These are phyloP conservation scores for Ettlia oleoabundans DNA, from an alignment of 139 green algal species.

Conservation along the genomic window DNA sequence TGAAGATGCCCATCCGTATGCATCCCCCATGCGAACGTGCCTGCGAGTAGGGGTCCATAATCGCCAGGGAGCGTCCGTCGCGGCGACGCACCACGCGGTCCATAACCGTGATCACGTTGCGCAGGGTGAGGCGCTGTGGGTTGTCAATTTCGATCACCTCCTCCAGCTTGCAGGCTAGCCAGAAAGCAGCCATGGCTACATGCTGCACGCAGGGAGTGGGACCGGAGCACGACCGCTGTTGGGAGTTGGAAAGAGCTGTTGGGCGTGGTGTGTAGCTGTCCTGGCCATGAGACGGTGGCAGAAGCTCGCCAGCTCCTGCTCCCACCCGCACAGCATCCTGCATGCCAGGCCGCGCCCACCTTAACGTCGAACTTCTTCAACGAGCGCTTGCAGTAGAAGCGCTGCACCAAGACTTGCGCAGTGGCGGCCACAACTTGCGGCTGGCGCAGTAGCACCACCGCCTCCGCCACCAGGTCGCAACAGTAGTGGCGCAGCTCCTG, in stretches of 20 bases:
- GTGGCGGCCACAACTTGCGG: slow-evolving; percentile 88
- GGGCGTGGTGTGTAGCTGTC: too few species aligned
- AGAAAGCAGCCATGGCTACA: slow-evolving; percentile 76
- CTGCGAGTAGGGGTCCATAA: slow-evolving; percentile 72
- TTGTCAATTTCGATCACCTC: slow-evolving; percentile 66
- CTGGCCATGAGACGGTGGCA: too few species aligned
- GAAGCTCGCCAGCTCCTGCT: too few species aligned
- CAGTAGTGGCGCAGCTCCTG: slow-evolving; percentile 75
- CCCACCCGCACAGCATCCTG: too few species aligned
- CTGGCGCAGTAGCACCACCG: slow-evolving; percentile 70
- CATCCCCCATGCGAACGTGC: slow-evolving; percentile 38
- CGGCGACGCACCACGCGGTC: slow-evolving; percentile 69
- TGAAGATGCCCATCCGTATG: too few species aligned
- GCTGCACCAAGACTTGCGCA: slow-evolving; percentile 91
- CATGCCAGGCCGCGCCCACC: slow-evolving; percentile 64
- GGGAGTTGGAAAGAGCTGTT: too few species aligned
- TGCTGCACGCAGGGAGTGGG: slow-evolving; percentile 54
- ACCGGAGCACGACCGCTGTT: too few species aligned
- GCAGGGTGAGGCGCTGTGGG: slow-evolving; percentile 19
- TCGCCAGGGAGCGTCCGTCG: slow-evolving; percentile 47
- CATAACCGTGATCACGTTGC: slow-evolving; percentile 83
- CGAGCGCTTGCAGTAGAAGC: slow-evolving; percentile 95
- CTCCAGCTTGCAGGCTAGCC: slow-evolving; percentile 91
- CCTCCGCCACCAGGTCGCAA: slow-evolving; percentile 78
- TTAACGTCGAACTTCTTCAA: slow-evolving; percentile 84